Percentiles rank a stretch among this genome's conserved stretches.
Evolutionary conservation across 176 grass and related monocot species (phyloP).

Genomic region (Calamus simplicifolius): DNA sequence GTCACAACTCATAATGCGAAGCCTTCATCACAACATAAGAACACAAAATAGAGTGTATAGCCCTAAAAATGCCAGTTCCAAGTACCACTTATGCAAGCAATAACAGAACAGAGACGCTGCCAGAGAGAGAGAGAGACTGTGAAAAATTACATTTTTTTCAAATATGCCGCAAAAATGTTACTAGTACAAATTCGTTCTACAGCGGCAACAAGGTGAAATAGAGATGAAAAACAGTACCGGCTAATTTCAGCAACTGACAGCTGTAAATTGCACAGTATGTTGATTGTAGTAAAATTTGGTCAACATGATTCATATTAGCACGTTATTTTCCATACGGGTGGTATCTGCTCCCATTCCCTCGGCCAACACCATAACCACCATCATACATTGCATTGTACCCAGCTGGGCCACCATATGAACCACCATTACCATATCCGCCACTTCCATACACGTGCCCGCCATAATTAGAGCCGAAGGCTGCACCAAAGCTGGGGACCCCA

Average conservation of each 20-base stretch:
- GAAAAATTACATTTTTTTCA: no score
- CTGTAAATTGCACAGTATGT: neutral
- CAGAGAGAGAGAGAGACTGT: no score
- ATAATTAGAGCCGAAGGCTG: constrained; percentile 56
- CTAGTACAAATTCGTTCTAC: no score
- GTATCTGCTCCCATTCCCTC: neutral
- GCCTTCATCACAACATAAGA: no score
- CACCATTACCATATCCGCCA: neutral
- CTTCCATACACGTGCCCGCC: constrained; percentile 68
- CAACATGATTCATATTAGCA: neutral
- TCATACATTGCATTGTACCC: constrained; percentile 9
- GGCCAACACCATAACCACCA: constrained; percentile 11
- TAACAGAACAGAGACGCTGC: no score
- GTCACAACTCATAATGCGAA: no score
- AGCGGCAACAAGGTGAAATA: no score
- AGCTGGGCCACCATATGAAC: constrained; percentile 16
- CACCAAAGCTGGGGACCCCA: constrained; percentile 32
- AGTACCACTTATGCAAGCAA: no score
- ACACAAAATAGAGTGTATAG: no score
- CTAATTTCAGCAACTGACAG: neutral
- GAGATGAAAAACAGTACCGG: neutral
- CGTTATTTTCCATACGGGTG: constrained; percentile 14
- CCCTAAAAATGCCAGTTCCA: no score
- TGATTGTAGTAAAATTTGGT: neutral
- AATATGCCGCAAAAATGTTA: no score